Evolutionary conservation across 139 green algal genomes (phyloP).

Genomic region (Yamagishiella unicocca): DNA sequence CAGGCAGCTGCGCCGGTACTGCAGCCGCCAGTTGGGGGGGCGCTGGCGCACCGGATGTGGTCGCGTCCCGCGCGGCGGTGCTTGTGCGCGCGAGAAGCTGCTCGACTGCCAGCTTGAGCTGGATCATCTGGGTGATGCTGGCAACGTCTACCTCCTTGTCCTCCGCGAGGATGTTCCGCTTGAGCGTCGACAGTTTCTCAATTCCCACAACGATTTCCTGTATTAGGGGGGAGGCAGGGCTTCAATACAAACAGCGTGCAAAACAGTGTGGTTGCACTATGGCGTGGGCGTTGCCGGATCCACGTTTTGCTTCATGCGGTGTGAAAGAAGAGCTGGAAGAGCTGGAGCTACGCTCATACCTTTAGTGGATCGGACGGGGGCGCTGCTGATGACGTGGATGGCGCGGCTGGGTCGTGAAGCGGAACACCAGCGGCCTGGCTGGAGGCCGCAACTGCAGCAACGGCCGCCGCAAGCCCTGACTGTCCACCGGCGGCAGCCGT

Average conservation of each 20-base stretch:
- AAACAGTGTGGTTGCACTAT: too few relatives aligned
- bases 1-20: background rate
- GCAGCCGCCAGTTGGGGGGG: background rate
- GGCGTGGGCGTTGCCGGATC: too few relatives aligned
- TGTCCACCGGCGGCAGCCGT: background rate
- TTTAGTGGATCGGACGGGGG: background rate
- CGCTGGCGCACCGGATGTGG: background rate
- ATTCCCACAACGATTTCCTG: conserved; percentile 38
- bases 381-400: background rate
- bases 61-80: background rate
- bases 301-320: too few relatives aligned
- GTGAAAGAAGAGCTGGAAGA: too few relatives aligned
- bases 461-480: background rate
- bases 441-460: background rate
- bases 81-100: conserved; percentile 13
- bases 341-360: background rate
- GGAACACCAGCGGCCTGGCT: background rate
- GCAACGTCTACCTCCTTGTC: conserved; percentile 38
- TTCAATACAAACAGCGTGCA: too few relatives aligned
- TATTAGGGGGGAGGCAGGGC: too few relatives aligned
- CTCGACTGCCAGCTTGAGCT: conserved; percentile 44
- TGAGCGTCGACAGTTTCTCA: conserved; percentile 31
- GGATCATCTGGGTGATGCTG: conserved; percentile 23
- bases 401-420: background rate
- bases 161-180: conserved; percentile 32